Conservation (phyloP, 306 rosid genomes). For the Carpinus fangiana region DNA sequence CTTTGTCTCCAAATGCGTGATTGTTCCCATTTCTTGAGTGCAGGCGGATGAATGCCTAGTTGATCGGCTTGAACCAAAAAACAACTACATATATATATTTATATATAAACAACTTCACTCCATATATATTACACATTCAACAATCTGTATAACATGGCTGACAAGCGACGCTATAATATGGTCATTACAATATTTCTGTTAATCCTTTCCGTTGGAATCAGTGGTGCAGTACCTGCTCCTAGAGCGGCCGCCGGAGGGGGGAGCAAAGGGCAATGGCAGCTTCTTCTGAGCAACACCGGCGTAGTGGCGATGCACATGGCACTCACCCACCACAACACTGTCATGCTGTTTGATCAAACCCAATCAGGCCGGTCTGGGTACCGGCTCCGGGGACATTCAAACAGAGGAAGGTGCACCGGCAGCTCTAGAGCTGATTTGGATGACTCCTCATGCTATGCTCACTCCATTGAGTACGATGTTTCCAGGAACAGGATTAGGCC, state of each 20-base stretch:
- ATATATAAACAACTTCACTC: conserved; percentile 26
- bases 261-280: conserved; percentile 64
- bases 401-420: conserved; percentile 38
- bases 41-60: background rate
- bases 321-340: conserved; percentile 55
- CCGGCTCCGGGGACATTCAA: conserved; percentile 44
- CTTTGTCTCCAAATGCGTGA: conserved; percentile 38
- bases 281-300: conserved; percentile 52
- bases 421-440: conserved; percentile 13
- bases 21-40: conserved; percentile 22
- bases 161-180: conserved; percentile 20
- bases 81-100: background rate
- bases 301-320: conserved; percentile 87
- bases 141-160: conserved; percentile 3
- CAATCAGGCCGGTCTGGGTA: conserved; percentile 56
- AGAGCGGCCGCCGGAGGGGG: conserved; percentile 6
- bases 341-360: conserved; percentile 69
- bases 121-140: background rate
- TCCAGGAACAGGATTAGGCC: conserved; percentile 53
- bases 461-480: conserved; percentile 74
- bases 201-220: conserved; percentile 17
- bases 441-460: conserved; percentile 74
- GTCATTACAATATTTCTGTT: conserved; percentile 24
- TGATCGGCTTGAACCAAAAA: conserved; percentile 21
- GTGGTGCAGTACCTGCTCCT: conserved; percentile 18